Base-by-base conservation (phyloP, 257 asterid genomes). In the Oldenlandia corymbosa region DNA sequence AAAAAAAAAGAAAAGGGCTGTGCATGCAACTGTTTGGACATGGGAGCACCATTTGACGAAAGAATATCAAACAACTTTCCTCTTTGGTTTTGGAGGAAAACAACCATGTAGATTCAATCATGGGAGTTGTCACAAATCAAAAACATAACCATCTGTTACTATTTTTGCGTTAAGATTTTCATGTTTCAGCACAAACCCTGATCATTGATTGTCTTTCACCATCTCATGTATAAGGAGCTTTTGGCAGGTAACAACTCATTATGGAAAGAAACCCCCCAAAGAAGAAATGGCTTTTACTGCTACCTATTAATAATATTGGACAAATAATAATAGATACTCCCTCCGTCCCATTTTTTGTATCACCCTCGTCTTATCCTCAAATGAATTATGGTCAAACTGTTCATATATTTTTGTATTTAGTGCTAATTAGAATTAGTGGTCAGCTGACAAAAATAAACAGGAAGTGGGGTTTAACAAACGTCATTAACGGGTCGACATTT, bases 111-210 rank as follows among this genome's bases (percentile, higher is more conserved):
- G n/a, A n/a, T 17, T 68, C 75, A 61, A 65, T 66, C 67, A 68
- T 58, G 67, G 54, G n/a, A n/a, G n/a, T n/a, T n/a, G 71, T 68
- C 73, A 68, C 68, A 34, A 39, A 57, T 28, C 31, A 36, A 66
- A 16, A 34, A 34, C 4, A 68, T 53, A 51, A 72, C 74, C 46
- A 34, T 75, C 65, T 47, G 37, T 31, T 54, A 66, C 73, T 72
- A 55, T 77, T 68, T 45, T 62, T 13, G 60, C 52, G 62, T 69
- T 60, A 73, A 47, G 58, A 63, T 57, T 58, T 77, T 50, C 51
- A 60, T 59, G 73, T 66, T 45, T 49, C 39, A 75, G 68, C 67
- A 34, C 13, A 21, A 64, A 39, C 30, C n/a, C 41, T 17, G 10
- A 30, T 27, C 5, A 28, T 30, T 11, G 5, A 16, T 17, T 55